Evolutionary conservation across 768 basidiomycete genomes (phyloP), one percentile per base, ranked within the genome.

Genomic region (Pulveroboletus frians): DNA sequence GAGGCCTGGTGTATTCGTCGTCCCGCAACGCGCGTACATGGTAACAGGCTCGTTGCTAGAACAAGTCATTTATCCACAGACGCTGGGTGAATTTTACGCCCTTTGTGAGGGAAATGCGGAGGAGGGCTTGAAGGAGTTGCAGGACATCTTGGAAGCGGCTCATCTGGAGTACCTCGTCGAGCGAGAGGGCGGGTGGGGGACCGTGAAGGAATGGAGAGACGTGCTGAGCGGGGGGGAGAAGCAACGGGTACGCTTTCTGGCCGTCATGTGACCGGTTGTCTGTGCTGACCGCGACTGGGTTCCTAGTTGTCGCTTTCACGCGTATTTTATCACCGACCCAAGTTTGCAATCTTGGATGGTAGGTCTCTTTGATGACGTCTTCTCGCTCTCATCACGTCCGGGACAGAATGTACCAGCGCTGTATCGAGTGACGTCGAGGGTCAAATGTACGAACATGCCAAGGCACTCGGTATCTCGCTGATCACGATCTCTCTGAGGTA

Each of bases 391-490:
- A 48, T 54, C 23, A 43, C 4, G 14, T 17, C 14, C 11, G 49
- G 9, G 9, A 40, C 61, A 88, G 93, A 98, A 62, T 96, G 92
- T 67, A 97, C 94, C 6, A 91, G 88, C 47, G 95, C 94, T 1
- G 92, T 98, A 9, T 94, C 92, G 11, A 90, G 88, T 53, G 95
- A 98, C 63, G 93, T 97, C 18, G 94, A 98, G 65, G 93, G 93
- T 0, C 75, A 81, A 55, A 93, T 98, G 90, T 98, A 97, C 71
- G 88, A 94, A 64, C 83, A 90, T 54, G 85, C 88, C 26, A 96
- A 96, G 68, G 76, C 82, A 29, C 73, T 90, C 11, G 92, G 86
- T 1, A 92, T 96, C 61, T 94, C 94, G 0, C 76, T 98, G 40
- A 86, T 98, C 49, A 97, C 93, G 4, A 91, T 97, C 43, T 93